These are phyloP conservation scores for Chaetomium sp. DNA, from an alignment of 2,329 filamentous ascomycete genomes.

Conservation along the genomic window DNA sequence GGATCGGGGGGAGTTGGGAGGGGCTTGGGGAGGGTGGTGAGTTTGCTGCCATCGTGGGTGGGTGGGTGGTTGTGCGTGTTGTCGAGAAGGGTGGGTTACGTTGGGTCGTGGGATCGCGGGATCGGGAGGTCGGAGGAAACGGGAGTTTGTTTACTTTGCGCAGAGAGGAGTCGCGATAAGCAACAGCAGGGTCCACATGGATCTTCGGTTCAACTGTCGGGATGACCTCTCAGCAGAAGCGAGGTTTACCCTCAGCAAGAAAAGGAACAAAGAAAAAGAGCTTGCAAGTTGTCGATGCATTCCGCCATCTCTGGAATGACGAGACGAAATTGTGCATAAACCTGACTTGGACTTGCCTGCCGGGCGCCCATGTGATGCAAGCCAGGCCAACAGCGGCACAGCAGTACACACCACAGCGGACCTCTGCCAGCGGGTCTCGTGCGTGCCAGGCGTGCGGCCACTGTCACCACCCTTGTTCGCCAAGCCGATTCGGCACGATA, in stretches of 20 bases:
- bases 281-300: neutral
- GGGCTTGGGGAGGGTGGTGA: conserved; percentile 40
- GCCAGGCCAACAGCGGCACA: conserved; percentile 4
- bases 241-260: neutral
- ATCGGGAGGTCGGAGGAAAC: neutral
- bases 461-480: no score
- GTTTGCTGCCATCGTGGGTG: conserved; percentile 26
- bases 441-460: no score
- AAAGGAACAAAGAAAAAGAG: neutral
- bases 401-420: no score
- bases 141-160: neutral
- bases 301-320: neutral
- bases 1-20: conserved; percentile 54
- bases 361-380: conserved; percentile 6
- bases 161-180: neutral
- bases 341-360: neutral
- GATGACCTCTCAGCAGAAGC: no score
- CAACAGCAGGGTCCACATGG: neutral
- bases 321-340: neutral
- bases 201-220: neutral
- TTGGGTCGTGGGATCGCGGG: neutral
- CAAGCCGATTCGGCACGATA: no score
- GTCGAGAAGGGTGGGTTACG: neutral
- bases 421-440: no score
- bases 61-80: neutral